phyloP scores from a whole-genome alignment of 441 rosid genomes.

The Erodium texanum region DNA sequence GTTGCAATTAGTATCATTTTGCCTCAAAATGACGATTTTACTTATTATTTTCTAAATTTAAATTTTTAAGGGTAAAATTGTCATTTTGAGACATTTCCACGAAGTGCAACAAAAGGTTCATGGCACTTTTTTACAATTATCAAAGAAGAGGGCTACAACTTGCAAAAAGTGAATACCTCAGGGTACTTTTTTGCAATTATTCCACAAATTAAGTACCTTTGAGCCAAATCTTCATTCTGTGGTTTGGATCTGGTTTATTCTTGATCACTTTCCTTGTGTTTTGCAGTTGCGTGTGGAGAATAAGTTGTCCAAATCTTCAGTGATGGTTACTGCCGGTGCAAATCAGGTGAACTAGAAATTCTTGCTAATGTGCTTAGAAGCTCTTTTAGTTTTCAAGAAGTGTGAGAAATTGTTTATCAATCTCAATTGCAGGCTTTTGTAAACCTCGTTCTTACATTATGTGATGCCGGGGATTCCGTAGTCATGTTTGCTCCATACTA shows the following conservation, averaged over 20 bases:
- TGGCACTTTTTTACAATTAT: too few species aligned
- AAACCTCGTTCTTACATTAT: constrained; percentile 74
- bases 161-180: too few species aligned
- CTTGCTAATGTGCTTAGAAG: not conserved
- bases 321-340: constrained; percentile 98
- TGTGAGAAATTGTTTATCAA: constrained; percentile 12
- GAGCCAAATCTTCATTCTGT: not conserved
- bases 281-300: constrained; percentile 67
- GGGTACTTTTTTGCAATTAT: too few species aligned
- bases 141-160: too few species aligned
- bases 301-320: constrained; percentile 63
- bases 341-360: constrained; percentile 52
- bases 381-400: not conserved
- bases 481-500: constrained; percentile 98
- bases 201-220: too few species aligned
- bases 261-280: constrained; percentile 4
- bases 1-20: too few species aligned
- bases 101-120: too few species aligned
- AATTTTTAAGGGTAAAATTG: too few species aligned
- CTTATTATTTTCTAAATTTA: too few species aligned
- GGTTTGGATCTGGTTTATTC: constrained; percentile 3
- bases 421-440: constrained; percentile 73
- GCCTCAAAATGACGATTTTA: too few species aligned
- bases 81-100: too few species aligned
- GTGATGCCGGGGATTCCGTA: constrained; percentile 87